Base-by-base conservation (phyloP, 1,284 basidiomycete genomes). In the Melanopsichium pennsylvanicum region DNA sequence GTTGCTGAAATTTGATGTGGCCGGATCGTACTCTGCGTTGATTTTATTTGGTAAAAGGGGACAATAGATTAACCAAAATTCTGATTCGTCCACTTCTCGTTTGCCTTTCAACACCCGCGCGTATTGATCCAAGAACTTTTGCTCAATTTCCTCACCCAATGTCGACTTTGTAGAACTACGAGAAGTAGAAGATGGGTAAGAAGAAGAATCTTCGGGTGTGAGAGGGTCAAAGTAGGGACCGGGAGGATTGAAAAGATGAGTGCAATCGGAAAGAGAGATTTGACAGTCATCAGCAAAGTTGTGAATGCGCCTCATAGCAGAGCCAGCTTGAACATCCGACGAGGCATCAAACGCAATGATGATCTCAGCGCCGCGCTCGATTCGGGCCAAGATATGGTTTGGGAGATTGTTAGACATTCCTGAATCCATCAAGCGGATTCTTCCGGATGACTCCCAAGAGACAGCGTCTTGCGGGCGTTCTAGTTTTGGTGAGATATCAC, bases 381-480 rank as follows among this genome's bases (percentile, higher is more conserved):
- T 41, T 18, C 70, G 66, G 6, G 70, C 63, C 18, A 79, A 59
- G 5, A 79, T 51, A 54, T 79, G 77, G 44, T 67, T 78, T 26
- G 78, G 78, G n/a, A 79, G 61, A 44, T 79, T 80, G 74, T 80
- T 80, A 32, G 75, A 75, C 48, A 77, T 67, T 11, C 76, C 76
- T 5, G 69, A 60, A 46, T 78, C 76, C 75, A 80, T 77, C 9
- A 79, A 58, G 1, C 76, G 68, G 41, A 78, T 66, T 4, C 73
- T 58, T 2, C 69, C 61, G 39, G 58, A 51, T 0, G 58, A 56
- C 41, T 73, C 71, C 71, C 73, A 75, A 3, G 58, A 29, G 27
- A 7, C 13, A 13, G 7, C 27, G n/a, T n/a, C n/a, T n/a, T n/a
- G n/a, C n/a, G n/a, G n/a, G n/a, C n/a, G n/a, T n/a, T n/a, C n/a